Conservation (phyloP, 345 rosid species). For the Zanthoxylum bungeanum region DNA sequence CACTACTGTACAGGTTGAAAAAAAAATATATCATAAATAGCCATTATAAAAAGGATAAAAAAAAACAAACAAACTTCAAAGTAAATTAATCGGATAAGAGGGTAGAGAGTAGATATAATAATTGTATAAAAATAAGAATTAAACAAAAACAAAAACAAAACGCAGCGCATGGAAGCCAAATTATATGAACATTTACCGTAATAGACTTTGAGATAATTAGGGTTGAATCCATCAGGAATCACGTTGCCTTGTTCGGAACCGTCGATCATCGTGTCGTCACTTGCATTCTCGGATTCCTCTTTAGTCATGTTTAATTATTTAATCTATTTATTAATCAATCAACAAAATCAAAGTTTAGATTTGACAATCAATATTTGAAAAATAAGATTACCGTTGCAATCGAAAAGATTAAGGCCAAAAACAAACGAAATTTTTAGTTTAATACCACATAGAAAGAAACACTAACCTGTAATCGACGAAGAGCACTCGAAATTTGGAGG, state of each 20-base stretch:
- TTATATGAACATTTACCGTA: slow-evolving; percentile 42
- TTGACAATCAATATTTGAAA: background rate
- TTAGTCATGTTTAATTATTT: slow-evolving; percentile 30
- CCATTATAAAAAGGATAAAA: background rate
- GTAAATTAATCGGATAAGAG: background rate
- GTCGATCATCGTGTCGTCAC: slow-evolving; percentile 61
- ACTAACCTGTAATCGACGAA: background rate
- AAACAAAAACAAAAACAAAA: background rate
- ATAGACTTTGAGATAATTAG: slow-evolving; percentile 60
- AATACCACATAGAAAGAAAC: background rate
- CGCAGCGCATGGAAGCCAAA: background rate
- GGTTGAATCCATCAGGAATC: slow-evolving; percentile 48
- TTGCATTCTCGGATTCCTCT: slow-evolving; percentile 37
- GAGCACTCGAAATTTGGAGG: background rate
- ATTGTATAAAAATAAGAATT: background rate
- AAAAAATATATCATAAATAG: background rate
- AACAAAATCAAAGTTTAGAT: background rate
- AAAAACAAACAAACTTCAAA: too few relatives aligned
- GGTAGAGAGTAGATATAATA: background rate
- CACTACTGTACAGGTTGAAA: background rate
- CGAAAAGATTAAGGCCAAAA: background rate
- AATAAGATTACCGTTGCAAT: background rate
- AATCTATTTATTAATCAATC: background rate
- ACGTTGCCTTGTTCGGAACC: slow-evolving; percentile 23
- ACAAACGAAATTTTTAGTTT: background rate